A percentile compares a stretch with the other conserved stretches of the same genome.
These are phyloP conservation scores for Bipolaris oryzae DNA, from an alignment of 2,329 filamentous ascomycete genomes.

Conservation along the genomic window DNA sequence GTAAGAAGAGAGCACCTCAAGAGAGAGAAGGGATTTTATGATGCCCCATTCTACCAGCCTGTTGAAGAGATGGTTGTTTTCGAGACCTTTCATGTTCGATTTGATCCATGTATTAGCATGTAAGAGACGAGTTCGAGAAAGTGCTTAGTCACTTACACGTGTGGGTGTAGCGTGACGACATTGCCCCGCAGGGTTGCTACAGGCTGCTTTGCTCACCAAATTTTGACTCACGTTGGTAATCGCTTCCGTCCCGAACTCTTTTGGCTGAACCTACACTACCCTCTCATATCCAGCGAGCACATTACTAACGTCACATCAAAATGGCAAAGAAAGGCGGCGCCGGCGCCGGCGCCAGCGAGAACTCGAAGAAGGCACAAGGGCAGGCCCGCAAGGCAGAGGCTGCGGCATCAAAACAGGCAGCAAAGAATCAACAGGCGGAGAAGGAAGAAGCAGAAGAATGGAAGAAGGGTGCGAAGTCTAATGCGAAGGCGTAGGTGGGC, in stretches of 20 bases:
- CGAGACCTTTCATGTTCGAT: no score
- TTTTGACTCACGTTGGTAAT: conserved; percentile 19
- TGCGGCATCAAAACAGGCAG: conserved; percentile 79
- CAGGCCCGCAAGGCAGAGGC: conserved; percentile 92
- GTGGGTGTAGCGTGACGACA: conserved; percentile 12
- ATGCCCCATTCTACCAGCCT: background rate
- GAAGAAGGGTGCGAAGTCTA: conserved; percentile 84
- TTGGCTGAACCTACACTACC: background rate
- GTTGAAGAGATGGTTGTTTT: background rate
- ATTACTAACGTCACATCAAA: background rate
- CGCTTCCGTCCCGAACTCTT: background rate
- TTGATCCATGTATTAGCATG: no score
- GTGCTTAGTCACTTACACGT: conserved; percentile 21
- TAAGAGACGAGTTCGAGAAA: background rate
- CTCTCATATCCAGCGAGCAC: background rate
- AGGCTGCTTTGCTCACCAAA: conserved; percentile 14
- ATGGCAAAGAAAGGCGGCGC: conserved; percentile 60
- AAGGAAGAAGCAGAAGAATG: conserved; percentile 77
- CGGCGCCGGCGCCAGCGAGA: conserved; percentile 73
- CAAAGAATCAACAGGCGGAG: conserved; percentile 68
- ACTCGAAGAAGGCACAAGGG: conserved; percentile 83
- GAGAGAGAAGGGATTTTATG: conserved; percentile 37
- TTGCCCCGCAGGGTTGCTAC: conserved; percentile 18
- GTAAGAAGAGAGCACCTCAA: conserved; percentile 27
- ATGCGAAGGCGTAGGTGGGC: conserved; percentile 77